Conservation (phyloP, 352 stramenopile genomes). For the Sclerospora graminicola region DNA sequence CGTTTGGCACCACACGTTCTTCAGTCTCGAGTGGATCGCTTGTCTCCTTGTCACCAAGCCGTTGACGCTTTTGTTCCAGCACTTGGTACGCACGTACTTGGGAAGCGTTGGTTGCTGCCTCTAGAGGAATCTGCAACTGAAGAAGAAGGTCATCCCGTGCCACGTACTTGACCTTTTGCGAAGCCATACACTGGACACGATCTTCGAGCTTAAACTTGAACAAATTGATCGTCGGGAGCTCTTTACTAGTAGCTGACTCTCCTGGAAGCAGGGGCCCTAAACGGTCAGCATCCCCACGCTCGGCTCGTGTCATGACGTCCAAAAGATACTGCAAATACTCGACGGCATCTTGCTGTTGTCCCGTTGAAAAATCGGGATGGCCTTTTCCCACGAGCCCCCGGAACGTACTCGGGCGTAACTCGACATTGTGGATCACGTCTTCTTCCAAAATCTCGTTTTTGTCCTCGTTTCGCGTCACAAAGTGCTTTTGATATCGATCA, state of each 20-base stretch:
- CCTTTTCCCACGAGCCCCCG: slow-evolving; percentile 90
- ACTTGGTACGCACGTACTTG: slow-evolving; percentile 83
- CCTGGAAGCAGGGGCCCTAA: slow-evolving; percentile 36
- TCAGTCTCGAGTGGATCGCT: slow-evolving; percentile 27
- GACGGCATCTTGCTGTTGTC: slow-evolving; percentile 95
- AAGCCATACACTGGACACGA: slow-evolving; percentile 64
- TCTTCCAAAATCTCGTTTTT: slow-evolving; percentile 28
- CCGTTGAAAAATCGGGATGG: slow-evolving; percentile 94
- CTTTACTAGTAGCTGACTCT: slow-evolving; percentile 19
- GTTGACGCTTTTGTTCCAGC: slow-evolving; percentile 82
- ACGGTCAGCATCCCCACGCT: slow-evolving; percentile 45
- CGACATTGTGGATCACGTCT: slow-evolving; percentile 27
- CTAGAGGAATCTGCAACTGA: slow-evolving; percentile 81
- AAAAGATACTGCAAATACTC: slow-evolving; percentile 97
- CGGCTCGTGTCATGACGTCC: slow-evolving; percentile 84
- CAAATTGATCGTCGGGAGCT: slow-evolving; percentile 66
- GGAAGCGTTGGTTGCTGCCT: slow-evolving; percentile 74
- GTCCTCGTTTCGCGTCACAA: slow-evolving; percentile 6
- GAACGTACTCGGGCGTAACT: slow-evolving; percentile 86
- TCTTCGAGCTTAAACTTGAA: slow-evolving; percentile 91
- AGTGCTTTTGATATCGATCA: slow-evolving; percentile 76
- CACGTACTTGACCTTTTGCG: slow-evolving; percentile 85
- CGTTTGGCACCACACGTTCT: slow-evolving; percentile 83
- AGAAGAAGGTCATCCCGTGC: slow-evolving; percentile 69
- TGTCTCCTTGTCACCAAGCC: slow-evolving; percentile 50